A percentile compares a stretch with the other conserved stretches of the same genome.
Conservation (phyloP, 169 alveolate genomes). For the Hepatocystis sp. region DNA sequence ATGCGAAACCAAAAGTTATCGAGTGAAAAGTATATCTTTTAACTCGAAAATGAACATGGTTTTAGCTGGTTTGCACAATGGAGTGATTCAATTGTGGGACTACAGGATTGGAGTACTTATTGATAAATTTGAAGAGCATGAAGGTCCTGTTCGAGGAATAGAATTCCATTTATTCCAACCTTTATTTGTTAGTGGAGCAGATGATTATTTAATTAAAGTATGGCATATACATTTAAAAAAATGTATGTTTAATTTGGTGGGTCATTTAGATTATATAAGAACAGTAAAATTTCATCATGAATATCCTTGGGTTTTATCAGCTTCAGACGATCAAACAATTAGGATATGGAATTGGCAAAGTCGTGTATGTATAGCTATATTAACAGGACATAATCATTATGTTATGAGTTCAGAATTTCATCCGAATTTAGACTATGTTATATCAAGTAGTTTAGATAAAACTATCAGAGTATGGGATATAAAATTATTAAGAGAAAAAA, state of each 20-base stretch:
- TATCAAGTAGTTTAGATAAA: conserved; percentile 95
- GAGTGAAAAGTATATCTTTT: conserved; percentile 97
- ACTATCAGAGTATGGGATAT: conserved; percentile 97
- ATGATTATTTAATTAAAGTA: conserved; percentile 94
- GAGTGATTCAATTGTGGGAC: conserved; percentile 95
- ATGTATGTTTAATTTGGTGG: conserved; percentile 93
- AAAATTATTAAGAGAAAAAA: conserved; percentile 93
- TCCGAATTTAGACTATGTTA: conserved; percentile 93
- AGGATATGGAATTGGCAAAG: conserved; percentile 98
- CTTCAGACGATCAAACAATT: conserved; percentile 97
- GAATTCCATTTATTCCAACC: conserved; percentile 95
- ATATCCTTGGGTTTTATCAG: conserved; percentile 97
- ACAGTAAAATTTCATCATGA: conserved; percentile 96
- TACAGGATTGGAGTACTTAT: conserved; percentile 89
- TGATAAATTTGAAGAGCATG: conserved; percentile 94
- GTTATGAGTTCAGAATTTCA: conserved; percentile 98
- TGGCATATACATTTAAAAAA: conserved; percentile 96
- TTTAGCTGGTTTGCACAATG: conserved; percentile 95
- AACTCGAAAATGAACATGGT: conserved; percentile 96
- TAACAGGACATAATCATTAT: conserved; percentile 98
- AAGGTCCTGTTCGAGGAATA: conserved; percentile 97
- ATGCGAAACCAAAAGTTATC: conserved; percentile 88
- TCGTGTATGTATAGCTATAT: conserved; percentile 89
- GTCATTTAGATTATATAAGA: conserved; percentile 97
- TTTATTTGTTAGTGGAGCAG: conserved; percentile 98